A percentile compares a stretch with the other conserved stretches of the same genome.
phyloP scores from a whole-genome alignment of 2,329 filamentous ascomycete species.

The Zymoseptoria passerinii region DNA sequence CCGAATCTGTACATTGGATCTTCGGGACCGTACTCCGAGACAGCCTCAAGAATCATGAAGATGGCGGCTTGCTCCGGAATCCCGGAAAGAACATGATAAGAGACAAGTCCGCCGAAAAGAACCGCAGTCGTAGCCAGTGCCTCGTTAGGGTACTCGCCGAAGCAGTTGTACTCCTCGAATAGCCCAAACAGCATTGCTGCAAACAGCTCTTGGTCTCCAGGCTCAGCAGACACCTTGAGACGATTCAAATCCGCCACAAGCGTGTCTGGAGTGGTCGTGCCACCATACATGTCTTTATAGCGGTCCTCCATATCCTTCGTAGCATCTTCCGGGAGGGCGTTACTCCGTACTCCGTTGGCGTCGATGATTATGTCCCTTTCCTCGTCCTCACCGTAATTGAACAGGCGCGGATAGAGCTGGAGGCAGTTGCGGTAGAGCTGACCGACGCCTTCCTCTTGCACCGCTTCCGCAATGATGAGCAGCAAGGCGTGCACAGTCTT shows the following conservation, averaged over 20 bases:
- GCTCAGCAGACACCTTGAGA: slow-evolving; percentile 80
- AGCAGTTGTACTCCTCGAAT: slow-evolving; percentile 95
- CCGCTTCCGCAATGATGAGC: slow-evolving; percentile 59
- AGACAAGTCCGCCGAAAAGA: slow-evolving; percentile 81
- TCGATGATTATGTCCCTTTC: slow-evolving; percentile 81
- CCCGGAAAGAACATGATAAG: slow-evolving; percentile 81
- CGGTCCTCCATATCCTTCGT: slow-evolving; percentile 93
- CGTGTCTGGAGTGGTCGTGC: slow-evolving; percentile 75
- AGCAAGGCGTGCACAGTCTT: slow-evolving; percentile 77
- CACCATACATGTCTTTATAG: slow-evolving; percentile 96
- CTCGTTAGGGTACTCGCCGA: slow-evolving; percentile 91
- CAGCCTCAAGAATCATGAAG: slow-evolving; percentile 94
- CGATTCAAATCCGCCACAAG: slow-evolving; percentile 76
- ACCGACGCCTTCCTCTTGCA: slow-evolving; percentile 61
- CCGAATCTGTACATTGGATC: slow-evolving; percentile 98
- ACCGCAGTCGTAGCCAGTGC: slow-evolving; percentile 92
- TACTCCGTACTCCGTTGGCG: slow-evolving; percentile 65
- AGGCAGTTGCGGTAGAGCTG: slow-evolving; percentile 79
- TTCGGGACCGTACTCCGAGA: slow-evolving; percentile 72
- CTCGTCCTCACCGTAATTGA: slow-evolving; percentile 83
- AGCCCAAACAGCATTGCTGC: slow-evolving; percentile 97
- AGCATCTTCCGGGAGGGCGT: slow-evolving; percentile 67
- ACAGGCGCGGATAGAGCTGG: slow-evolving; percentile 82
- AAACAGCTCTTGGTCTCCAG: slow-evolving; percentile 86
- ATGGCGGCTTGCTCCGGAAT: slow-evolving; percentile 89